phyloP scores from a whole-genome alignment of 2,329 filamentous ascomycete genomes.

The Ophiostoma himal-ulmi region DNA sequence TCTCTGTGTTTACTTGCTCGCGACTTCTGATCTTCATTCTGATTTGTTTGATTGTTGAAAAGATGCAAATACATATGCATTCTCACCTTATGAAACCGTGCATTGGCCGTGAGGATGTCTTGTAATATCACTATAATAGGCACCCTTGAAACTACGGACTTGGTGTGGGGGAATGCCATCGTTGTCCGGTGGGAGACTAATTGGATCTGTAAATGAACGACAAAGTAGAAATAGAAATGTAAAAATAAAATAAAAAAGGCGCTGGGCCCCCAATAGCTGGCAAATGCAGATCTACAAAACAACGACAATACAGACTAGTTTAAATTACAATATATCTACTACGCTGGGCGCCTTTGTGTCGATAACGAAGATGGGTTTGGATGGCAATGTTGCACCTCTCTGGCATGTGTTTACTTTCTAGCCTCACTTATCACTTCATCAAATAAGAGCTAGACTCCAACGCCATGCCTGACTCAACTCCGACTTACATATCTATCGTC shows the following conservation, averaged over 20 bases:
- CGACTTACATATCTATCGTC: too few species aligned
- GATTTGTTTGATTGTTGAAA: not conserved
- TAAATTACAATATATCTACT: not conserved
- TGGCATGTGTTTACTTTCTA: too few species aligned
- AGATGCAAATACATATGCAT: not conserved
- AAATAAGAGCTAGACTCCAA: too few species aligned
- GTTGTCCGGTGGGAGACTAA: constrained; percentile 2
- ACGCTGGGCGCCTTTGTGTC: not conserved
- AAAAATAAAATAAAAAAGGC: not conserved
- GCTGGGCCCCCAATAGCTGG: too few species aligned
- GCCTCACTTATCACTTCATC: too few species aligned
- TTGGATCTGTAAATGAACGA: not conserved
- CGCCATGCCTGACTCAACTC: too few species aligned
- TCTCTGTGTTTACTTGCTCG: not conserved
- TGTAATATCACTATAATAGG: not conserved
- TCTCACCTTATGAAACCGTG: not conserved
- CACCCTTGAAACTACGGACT: not conserved
- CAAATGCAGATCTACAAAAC: not conserved
- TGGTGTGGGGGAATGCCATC: constrained; percentile 1
- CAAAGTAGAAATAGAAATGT: not conserved
- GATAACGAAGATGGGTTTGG: too few species aligned
- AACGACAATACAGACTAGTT: not conserved
- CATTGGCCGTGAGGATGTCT: not conserved
- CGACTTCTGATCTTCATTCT: not conserved
- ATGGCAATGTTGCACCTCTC: not conserved